A percentile compares a stretch with the other conserved stretches of the same genome.
phyloP scores from a whole-genome alignment of 257 asterid species.

The Solanum chmielewskii region DNA sequence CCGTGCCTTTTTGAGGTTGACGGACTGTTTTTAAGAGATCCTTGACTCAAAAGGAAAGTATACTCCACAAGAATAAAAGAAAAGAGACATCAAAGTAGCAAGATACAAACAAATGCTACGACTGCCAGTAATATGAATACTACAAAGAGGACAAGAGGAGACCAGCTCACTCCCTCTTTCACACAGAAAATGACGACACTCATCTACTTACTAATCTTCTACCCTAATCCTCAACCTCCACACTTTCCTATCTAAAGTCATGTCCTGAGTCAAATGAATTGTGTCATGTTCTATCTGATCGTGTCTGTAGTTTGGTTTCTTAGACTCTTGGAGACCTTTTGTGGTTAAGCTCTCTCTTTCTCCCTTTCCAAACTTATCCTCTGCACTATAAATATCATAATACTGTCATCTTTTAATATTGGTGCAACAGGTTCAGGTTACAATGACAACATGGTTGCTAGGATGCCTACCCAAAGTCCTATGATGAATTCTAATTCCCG shows the following conservation, averaged over 20 bases:
- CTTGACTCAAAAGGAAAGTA: background rate
- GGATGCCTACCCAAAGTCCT: conserved; percentile 40
- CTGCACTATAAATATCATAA: background rate
- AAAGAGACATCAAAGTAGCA: background rate
- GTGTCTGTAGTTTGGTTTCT: background rate
- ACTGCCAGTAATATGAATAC: background rate
- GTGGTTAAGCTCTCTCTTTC: background rate
- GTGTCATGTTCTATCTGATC: background rate
- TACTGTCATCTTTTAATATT: background rate
- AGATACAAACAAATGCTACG: background rate
- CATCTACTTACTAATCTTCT: background rate
- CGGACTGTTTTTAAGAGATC: background rate
- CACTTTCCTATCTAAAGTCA: background rate
- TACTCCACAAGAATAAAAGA: background rate
- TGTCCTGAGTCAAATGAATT: background rate
- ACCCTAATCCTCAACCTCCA: background rate
- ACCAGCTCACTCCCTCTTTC: background rate
- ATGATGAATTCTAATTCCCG: conserved; percentile 25
- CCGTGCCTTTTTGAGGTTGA: background rate
- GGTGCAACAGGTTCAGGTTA: conserved; percentile 37
- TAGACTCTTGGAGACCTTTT: background rate
- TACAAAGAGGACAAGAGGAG: background rate
- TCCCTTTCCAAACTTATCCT: background rate
- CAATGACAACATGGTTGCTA: conserved; percentile 27
- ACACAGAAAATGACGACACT: background rate